A percentile compares a stretch with the other conserved stretches of the same genome.
Conservation (phyloP, 805 yeast genomes). For the Helenozyma rhizophorensis region DNA sequence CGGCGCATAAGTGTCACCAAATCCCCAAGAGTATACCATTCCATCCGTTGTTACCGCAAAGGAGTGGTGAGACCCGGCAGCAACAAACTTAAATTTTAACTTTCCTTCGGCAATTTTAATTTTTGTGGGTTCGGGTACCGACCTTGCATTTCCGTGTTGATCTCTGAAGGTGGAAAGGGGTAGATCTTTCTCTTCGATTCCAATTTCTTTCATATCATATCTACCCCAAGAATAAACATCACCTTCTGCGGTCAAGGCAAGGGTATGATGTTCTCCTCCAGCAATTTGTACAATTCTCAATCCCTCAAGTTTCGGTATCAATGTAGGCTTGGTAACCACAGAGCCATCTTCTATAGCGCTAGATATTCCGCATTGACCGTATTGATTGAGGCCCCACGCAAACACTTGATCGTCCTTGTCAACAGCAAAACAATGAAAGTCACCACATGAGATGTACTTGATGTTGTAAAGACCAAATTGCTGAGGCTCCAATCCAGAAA, state of each 20-base stretch:
- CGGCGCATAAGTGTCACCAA: slow-evolving; percentile 93
- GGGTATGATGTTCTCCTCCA: slow-evolving; percentile 93
- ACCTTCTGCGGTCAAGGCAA: slow-evolving; percentile 71
- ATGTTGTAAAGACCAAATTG: slow-evolving; percentile 79
- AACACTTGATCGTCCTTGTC: slow-evolving; percentile 64
- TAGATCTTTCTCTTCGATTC: slow-evolving; percentile 60
- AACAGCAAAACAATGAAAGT: slow-evolving; percentile 92
- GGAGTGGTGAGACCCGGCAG: slow-evolving; percentile 91
- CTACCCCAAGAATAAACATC: slow-evolving; percentile 84
- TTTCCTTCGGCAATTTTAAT: slow-evolving; percentile 34
- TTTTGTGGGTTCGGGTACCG: slow-evolving; percentile 80
- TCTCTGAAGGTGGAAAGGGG: slow-evolving; percentile 76
- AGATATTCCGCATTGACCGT: slow-evolving; percentile 85
- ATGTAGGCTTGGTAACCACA: slow-evolving; percentile 70
- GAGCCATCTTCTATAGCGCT: slow-evolving; percentile 81
- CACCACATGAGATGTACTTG: slow-evolving; percentile 84
- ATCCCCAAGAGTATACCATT: slow-evolving; percentile 92
- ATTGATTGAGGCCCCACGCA: slow-evolving; percentile 96
- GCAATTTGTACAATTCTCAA: slow-evolving; percentile 58
- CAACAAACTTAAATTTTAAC: slow-evolving; percentile 41
- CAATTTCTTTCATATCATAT: slow-evolving; percentile 89
- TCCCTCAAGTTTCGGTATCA: slow-evolving; percentile 58
- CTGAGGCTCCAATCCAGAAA: slow-evolving; percentile 71
- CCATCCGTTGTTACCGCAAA: slow-evolving; percentile 84
- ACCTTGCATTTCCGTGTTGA: slow-evolving; percentile 73